These are phyloP conservation scores for Eimeria sp. DNA, from an alignment of 169 alveolate genomes.

Conservation along the genomic window DNA sequence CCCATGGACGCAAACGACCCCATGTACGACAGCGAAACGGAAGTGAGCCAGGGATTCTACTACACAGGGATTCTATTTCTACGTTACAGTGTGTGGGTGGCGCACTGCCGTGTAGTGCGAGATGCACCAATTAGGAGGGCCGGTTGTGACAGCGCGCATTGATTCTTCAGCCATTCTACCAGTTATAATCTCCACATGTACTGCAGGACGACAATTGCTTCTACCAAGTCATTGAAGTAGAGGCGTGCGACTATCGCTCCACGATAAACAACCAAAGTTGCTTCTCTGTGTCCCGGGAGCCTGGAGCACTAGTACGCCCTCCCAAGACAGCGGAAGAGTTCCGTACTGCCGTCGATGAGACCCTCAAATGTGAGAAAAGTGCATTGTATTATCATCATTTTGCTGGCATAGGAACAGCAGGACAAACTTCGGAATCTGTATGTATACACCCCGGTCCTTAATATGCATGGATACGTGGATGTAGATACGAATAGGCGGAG, in stretches of 20 bases:
- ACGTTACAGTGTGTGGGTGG: neutral
- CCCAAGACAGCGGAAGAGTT: slow-evolving; percentile 60
- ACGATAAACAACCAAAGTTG: slow-evolving; percentile 69
- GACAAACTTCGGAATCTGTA: no score
- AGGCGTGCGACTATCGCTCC: slow-evolving; percentile 64
- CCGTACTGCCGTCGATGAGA: slow-evolving; percentile 39
- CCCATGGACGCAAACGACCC: slow-evolving; percentile 65
- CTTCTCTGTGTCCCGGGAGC: slow-evolving; percentile 42
- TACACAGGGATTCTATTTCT: neutral
- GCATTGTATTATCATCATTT: neutral
- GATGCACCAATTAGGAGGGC: neutral
- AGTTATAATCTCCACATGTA: neutral
- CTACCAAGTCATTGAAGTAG: slow-evolving; percentile 74
- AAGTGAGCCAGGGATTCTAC: neutral
- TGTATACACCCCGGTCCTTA: neutral
- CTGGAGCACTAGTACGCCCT: slow-evolving; percentile 35
- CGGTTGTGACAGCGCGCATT: neutral
- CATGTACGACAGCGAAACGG: slow-evolving; percentile 64
- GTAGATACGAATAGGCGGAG: neutral
- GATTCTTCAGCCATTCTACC: neutral
- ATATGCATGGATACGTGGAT: neutral
- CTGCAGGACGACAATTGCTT: slow-evolving; percentile 79
- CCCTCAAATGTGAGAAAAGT: slow-evolving; percentile 35
- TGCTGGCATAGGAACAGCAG: neutral
- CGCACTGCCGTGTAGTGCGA: neutral